Conservation (phyloP, 75 land plant species). For the Cupressus sempervirens region DNA sequence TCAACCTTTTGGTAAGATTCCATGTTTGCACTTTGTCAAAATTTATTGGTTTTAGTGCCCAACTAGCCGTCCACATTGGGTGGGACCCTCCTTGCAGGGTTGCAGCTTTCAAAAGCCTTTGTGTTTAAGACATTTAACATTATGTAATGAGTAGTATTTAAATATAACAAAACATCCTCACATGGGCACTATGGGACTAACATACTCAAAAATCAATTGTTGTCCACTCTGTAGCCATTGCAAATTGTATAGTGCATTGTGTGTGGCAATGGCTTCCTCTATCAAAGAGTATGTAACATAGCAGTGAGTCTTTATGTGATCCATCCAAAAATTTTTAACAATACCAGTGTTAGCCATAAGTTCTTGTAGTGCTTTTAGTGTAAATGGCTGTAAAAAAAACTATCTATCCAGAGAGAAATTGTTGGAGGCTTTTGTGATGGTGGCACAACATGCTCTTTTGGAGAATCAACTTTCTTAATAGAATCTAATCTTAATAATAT, state of each 20-base stretch:
- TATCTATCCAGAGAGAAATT: slow-evolving; percentile 76
- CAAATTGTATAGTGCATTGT: slow-evolving; percentile 83
- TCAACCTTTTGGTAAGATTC: no score
- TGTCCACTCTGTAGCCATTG: slow-evolving; percentile 93
- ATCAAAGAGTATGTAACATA: slow-evolving; percentile 91
- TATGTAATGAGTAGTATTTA: no score
- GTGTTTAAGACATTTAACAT: no score
- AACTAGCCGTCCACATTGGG: no score
- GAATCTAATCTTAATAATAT: slow-evolving; percentile 52
- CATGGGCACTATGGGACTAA: no score
- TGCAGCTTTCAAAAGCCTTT: no score
- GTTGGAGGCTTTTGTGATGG: slow-evolving; percentile 65
- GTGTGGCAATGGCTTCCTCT: slow-evolving; percentile 84
- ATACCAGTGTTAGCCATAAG: slow-evolving; percentile 79
- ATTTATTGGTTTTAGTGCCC: no score
- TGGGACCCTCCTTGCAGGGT: no score
- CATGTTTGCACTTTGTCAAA: no score
- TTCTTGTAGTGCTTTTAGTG: slow-evolving; percentile 89
- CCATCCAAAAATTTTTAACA: slow-evolving; percentile 89
- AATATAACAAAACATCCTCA: no score
- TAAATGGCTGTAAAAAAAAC: slow-evolving; percentile 94
- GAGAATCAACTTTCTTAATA: slow-evolving; percentile 39
- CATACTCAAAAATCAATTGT: slow-evolving; percentile 74
- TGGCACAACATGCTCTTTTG: slow-evolving; percentile 74
- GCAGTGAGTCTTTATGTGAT: slow-evolving; percentile 97